Evolutionary conservation across 371 early-diverging fungal genomes (phyloP).

Genomic region (Circinella minor): DNA sequence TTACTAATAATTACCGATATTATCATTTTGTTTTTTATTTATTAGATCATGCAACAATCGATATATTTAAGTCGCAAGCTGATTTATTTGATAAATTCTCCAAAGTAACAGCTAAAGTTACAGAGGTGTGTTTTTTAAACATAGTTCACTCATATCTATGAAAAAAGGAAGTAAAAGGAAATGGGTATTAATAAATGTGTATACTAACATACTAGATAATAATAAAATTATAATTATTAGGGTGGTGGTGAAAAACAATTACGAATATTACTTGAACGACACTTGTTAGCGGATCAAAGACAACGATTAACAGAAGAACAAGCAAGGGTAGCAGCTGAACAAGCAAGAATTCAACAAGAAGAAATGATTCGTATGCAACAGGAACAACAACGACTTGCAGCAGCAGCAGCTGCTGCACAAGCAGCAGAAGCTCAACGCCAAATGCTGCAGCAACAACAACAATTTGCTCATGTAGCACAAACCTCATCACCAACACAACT

Average conservation of each 20-base stretch:
- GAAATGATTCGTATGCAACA: constrained; percentile 42
- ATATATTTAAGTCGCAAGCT: constrained; percentile 46
- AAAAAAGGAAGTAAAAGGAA: too few species aligned
- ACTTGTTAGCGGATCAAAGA: constrained; percentile 39
- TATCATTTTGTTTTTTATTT: background rate
- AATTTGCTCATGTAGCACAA: too few species aligned
- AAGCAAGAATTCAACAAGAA: constrained; percentile 47
- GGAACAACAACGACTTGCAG: constrained; percentile 38
- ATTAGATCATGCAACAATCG: constrained; percentile 44
- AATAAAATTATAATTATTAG: constrained; percentile 12
- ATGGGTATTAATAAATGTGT: too few species aligned
- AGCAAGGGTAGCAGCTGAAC: constrained; percentile 43
- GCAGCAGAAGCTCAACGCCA: background rate
- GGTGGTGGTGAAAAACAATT: constrained; percentile 25
- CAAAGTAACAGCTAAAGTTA: constrained; percentile 21
- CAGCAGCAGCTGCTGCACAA: background rate
- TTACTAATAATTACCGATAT: background rate
- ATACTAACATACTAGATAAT: too few species aligned
- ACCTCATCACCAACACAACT: background rate
- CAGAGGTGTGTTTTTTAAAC: constrained; percentile 25
- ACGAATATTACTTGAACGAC: constrained; percentile 35
- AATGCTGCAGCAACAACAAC: background rate
- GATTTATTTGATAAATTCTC: constrained; percentile 43
- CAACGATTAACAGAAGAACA: constrained; percentile 44
- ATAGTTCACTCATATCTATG: background rate